Evolutionary conservation across 2,329 filamentous ascomycete genomes (phyloP).

Genomic region (Pseudogymnoascus sp.): DNA sequence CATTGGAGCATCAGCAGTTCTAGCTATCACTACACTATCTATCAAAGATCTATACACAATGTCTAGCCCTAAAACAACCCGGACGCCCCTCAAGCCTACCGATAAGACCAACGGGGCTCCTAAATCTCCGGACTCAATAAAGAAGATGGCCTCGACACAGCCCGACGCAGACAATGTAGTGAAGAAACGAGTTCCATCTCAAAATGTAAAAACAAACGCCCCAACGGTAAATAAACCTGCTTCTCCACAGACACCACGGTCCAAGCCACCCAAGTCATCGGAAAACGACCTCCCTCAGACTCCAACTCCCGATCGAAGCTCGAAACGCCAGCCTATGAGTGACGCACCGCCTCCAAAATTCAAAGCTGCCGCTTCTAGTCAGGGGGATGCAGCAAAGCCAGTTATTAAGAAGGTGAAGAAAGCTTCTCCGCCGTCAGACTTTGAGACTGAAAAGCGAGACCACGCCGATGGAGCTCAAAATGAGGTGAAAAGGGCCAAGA

Average conservation of each 20-base stretch:
- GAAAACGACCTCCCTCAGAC: slow-evolving; percentile 12
- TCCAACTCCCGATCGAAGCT: background rate
- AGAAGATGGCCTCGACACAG: slow-evolving; percentile 17
- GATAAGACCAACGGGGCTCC: background rate
- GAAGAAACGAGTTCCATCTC: background rate
- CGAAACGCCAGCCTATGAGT: background rate
- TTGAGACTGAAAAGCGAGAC: background rate
- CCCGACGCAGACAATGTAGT: slow-evolving; percentile 8
- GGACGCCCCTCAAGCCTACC: background rate
- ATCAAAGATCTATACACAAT: background rate
- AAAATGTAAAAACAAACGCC: background rate
- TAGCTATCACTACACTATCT: background rate
- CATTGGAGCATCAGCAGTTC: background rate
- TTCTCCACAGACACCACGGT: background rate
- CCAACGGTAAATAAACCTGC: background rate
- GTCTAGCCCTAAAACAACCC: background rate
- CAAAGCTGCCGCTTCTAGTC: background rate
- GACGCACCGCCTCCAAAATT: background rate
- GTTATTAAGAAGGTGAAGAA: background rate
- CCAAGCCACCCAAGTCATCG: slow-evolving; percentile 10
- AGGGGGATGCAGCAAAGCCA: background rate
- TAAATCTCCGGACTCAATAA: slow-evolving; percentile 17
- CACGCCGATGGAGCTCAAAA: background rate
- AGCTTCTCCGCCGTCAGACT: background rate
- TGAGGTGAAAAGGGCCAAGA: background rate